Evolutionary conservation across 2,329 filamentous ascomycete species (phyloP), one percentile per base, ranked within the genome.

Genomic region (Dothideomycetes sp.): DNA sequence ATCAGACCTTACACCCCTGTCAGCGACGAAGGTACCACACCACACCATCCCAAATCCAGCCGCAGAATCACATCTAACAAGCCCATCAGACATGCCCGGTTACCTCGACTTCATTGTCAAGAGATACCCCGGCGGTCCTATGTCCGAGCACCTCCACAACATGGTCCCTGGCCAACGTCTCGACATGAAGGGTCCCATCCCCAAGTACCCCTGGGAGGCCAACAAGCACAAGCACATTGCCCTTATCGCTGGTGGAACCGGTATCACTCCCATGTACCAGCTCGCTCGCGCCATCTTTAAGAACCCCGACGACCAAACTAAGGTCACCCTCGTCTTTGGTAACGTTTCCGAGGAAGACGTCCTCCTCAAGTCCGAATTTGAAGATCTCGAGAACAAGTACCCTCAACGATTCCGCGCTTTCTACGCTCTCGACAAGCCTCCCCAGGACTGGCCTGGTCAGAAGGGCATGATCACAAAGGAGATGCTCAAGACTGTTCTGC

Each of bases 261-360:
- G 91, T 47, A 94, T 98, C 63, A 91, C 91, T 9, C 91, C 91
- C 52, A 95, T 96, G 89, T 96, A 84, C 73, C 91, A 98, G 72
- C 79, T 98, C 32, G 72, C 78, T 50, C 85, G 85, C 48, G 75
- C 80, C 58, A 94, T 98, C 68, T 94, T 96, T 79, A 85, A 82
- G 66, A 94, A 95, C 76, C 86, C 89, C 46, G 77, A 84, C 30
- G 91, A 98, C 70, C 88, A 91, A 77, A 98, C 91, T 54, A 94
- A 94, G 72, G 87, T 98, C 29, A 96, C 89, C 5, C 78, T 98
- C 22, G 76, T 98, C 25, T 95, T 89, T 58, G 91, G 86, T 52
- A 98, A 96, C 69, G 67, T 95, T 45, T 70, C 69, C 18, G 85
- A 96, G 69, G 76, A 89, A 50, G 91, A 98, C 58, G 94, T 98